Evolutionary conservation across 306 rosid genomes (phyloP), one percentile per base, ranked within the genome.

Genomic region (Mimosa pudica): DNA sequence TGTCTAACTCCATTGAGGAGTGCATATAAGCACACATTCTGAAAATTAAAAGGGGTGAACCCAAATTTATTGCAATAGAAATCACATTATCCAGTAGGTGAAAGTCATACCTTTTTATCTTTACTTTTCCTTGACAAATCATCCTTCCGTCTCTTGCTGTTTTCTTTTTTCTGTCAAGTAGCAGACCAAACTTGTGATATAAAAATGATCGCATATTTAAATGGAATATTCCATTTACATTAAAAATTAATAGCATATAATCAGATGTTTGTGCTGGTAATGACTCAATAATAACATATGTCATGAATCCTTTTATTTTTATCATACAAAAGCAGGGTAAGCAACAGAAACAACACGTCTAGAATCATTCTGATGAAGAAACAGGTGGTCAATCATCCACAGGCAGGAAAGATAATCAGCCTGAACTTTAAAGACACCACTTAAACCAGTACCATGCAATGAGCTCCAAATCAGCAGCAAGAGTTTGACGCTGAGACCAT

Each of bases 141-240:
- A 74, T 95, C 98, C 91, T 95, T 95, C 89, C 99, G 88, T 85
- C 98, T 92, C 90, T 91, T 95, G 96, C 96, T 95, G 84, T 89
- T 91, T 81, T 91, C 96, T 83, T 95, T 95, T 90, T 93, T 95
- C 99, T 95, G 91, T 65, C 66, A 69, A 76, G 51, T 36, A 47
- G 76, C 8, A 67, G 71, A 79, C 68, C 55, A 75, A 75, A 74
- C 65, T 62, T 49, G 62, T 51, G 33, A 30, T 52, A 51, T 52
- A 61, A 48, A 38, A 20, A 65, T 36, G 52, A 45, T 38, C 24
- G 1, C 13, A 75, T 38, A 75, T 44, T 51, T 30, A 30, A 62
- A 45, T 32, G 3, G n/a, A 9, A 46, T 57, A 11, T 47, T 11
- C 48, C 16, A 64, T 8, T 63, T 46, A 44, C 30, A 7, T 24